These are phyloP conservation scores for Myriosclerotinia curreyana DNA, from an alignment of 2,329 filamentous ascomycete genomes.

Conservation along the genomic window DNA sequence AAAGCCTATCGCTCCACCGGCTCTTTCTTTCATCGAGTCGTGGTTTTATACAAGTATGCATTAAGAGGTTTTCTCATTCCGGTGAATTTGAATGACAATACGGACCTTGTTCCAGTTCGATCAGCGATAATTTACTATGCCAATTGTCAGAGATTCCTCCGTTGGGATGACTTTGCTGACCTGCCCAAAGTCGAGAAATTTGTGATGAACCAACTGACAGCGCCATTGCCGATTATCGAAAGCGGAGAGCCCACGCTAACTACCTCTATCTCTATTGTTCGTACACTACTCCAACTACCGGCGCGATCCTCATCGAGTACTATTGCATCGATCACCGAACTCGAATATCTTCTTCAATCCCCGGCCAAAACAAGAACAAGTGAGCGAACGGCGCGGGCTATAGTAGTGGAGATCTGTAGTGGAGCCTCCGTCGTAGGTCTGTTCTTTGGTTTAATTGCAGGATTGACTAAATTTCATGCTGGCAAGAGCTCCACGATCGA, in stretches of 20 bases:
- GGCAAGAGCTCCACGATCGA: not conserved
- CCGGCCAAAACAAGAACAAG: not conserved
- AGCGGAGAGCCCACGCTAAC: not conserved
- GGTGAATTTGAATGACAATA: not conserved
- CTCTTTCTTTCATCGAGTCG: not conserved
- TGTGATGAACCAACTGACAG: not conserved
- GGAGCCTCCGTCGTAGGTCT: not conserved
- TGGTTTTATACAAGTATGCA: not conserved
- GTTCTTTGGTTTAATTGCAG: conserved; percentile 1
- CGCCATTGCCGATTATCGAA: not conserved
- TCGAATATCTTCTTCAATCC: not conserved
- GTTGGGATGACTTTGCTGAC: not conserved
- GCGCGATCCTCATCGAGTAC: not conserved
- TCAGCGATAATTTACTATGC: not conserved
- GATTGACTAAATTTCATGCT: not conserved
- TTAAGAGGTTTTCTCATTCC: not conserved
- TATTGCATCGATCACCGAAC: not conserved
- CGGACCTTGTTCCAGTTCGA: not conserved
- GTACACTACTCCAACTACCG: not conserved
- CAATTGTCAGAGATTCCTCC: conserved; percentile 5
- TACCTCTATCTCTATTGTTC: not conserved
- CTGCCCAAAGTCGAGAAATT: too few species aligned
- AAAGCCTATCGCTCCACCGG: not conserved
- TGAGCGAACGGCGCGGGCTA: not conserved
- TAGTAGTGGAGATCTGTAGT: not conserved